Conservation (phyloP, 768 basidiomycete genomes). For the Hericium coralloides region DNA sequence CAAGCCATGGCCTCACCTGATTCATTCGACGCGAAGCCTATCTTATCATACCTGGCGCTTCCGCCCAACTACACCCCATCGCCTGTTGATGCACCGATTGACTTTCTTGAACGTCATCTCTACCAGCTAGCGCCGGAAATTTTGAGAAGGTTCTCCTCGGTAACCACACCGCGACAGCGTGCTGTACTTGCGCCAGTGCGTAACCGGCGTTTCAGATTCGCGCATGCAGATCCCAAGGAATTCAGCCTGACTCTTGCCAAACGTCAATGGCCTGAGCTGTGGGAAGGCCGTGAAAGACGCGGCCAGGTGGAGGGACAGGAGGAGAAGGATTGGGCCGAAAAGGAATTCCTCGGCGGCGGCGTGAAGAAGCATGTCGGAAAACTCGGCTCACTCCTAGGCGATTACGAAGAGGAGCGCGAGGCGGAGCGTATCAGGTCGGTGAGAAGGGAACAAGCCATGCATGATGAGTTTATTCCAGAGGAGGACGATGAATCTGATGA, state of each 20-base stretch:
- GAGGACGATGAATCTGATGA: constrained; percentile 53
- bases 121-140: constrained; percentile 61
- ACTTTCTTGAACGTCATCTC: constrained; percentile 55
- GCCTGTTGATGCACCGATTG: constrained; percentile 47
- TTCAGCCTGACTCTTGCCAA: constrained; percentile 45
- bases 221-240: constrained; percentile 43
- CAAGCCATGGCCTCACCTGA: not conserved
- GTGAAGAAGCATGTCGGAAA: constrained; percentile 56
- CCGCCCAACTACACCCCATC: constrained; percentile 49
- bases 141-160: constrained; percentile 31
- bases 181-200: constrained; percentile 54
- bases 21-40: constrained; percentile 13
- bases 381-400: constrained; percentile 53
- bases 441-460: constrained; percentile 31
- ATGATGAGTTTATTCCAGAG: constrained; percentile 49
- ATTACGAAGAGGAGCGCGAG: constrained; percentile 73
- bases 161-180: constrained; percentile 54
- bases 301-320: constrained; percentile 50
- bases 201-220: constrained; percentile 64
- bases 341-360: constrained; percentile 48
- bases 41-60: constrained; percentile 48
- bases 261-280: constrained; percentile 57
- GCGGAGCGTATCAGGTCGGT: constrained; percentile 46
- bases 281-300: constrained; percentile 45
- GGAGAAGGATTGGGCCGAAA: constrained; percentile 62